Conservation (phyloP, 2,329 filamentous ascomycete genomes). For the Colletotrichum spaethianum region DNA sequence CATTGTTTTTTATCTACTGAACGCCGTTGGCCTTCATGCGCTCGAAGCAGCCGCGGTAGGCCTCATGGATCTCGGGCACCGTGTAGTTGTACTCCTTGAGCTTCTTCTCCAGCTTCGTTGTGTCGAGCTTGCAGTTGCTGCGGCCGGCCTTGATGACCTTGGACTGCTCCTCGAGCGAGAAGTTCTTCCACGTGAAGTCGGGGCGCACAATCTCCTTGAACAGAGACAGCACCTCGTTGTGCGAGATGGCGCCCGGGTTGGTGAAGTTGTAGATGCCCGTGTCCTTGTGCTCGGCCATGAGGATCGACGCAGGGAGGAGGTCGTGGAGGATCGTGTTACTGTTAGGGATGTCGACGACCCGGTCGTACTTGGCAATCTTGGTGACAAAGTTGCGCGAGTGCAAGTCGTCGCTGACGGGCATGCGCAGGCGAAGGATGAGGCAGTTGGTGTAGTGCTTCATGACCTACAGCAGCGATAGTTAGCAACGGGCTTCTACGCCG, state of each 20-base stretch:
- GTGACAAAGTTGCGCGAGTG: slow-evolving; percentile 78
- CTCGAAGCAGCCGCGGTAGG: slow-evolving; percentile 74
- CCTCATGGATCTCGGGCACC: slow-evolving; percentile 73
- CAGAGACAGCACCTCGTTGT: slow-evolving; percentile 76
- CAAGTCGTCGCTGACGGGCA: slow-evolving; percentile 79
- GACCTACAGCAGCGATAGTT: slow-evolving; percentile 57
- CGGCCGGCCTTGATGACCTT: slow-evolving; percentile 78
- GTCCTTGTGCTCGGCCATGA: slow-evolving; percentile 73
- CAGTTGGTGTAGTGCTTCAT: slow-evolving; percentile 73
- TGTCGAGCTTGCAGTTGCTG: slow-evolving; percentile 77
- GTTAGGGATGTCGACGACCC: slow-evolving; percentile 77
- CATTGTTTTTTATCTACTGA: slow-evolving; percentile 53
- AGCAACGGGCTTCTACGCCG: slow-evolving; percentile 4
- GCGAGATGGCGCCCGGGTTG: slow-evolving; percentile 79
- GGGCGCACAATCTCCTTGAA: slow-evolving; percentile 76
- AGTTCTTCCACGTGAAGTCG: slow-evolving; percentile 74
- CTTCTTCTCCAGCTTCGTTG: slow-evolving; percentile 72
- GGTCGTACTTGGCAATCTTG: slow-evolving; percentile 76
- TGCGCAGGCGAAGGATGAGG: slow-evolving; percentile 76
- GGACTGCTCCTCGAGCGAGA: slow-evolving; percentile 75
- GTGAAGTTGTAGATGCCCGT: slow-evolving; percentile 79
- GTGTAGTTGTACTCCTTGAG: slow-evolving; percentile 71
- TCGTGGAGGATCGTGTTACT: slow-evolving; percentile 77
- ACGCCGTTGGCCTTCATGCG: slow-evolving; percentile 72
- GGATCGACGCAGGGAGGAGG: slow-evolving; percentile 72